Evolutionary conservation across 805 yeast genomes (phyloP).

Genomic region (Candida montana): DNA sequence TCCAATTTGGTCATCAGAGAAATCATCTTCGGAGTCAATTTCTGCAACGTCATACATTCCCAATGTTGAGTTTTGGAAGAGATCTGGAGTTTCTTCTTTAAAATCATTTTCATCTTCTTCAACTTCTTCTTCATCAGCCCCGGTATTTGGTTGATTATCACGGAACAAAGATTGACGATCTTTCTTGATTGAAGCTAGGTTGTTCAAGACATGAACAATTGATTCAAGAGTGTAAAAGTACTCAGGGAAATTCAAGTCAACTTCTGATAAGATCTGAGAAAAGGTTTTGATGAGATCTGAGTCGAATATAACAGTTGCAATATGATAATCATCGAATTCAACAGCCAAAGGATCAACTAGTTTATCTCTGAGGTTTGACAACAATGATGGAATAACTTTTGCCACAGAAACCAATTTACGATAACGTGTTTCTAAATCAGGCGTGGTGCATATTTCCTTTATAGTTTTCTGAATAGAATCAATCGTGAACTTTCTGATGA

Average conservation of each 20-base stretch:
- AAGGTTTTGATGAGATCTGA: conserved; percentile 54
- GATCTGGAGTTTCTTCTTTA: conserved; percentile 68
- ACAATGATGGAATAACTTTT: conserved; percentile 17
- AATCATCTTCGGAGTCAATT: conserved; percentile 57
- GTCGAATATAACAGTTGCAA: conserved; percentile 65
- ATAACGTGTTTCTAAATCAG: conserved; percentile 41
- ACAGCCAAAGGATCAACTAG: conserved; percentile 29
- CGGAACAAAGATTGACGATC: conserved; percentile 55
- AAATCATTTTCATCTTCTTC: conserved; percentile 54
- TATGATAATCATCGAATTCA: conserved; percentile 55
- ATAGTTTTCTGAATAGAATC: conserved; percentile 63
- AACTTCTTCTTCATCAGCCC: conserved; percentile 51
- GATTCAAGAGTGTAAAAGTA: conserved; percentile 54
- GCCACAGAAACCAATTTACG: conserved; percentile 43
- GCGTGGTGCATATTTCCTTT: conserved; percentile 40
- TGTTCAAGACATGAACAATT: conserved; percentile 53
- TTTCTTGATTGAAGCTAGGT: conserved; percentile 50
- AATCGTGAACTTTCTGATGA: conserved; percentile 66
- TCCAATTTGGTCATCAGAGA: conserved; percentile 46
- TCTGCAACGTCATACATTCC: conserved; percentile 92
- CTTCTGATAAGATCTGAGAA: conserved; percentile 51
- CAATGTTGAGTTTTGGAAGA: conserved; percentile 81
- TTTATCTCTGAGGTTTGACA: conserved; percentile 20
- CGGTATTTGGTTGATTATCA: conserved; percentile 30
- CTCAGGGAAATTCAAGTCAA: conserved; percentile 72